Conservation (phyloP, 2,329 filamentous ascomycete genomes). For the Xylaria sp. region DNA sequence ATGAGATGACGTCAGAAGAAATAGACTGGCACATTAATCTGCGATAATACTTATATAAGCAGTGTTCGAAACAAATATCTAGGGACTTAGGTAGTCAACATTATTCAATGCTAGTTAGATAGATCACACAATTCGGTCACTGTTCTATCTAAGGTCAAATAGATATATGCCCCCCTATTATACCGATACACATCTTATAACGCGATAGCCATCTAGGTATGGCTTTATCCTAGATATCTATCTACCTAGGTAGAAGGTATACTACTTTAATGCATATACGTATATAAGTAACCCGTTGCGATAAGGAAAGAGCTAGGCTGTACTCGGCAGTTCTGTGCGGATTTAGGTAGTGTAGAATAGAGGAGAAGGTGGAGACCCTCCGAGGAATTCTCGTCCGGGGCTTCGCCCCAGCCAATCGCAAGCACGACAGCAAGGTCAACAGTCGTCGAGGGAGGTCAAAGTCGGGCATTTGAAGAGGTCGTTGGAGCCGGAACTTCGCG, state of each 20-base stretch:
- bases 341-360: not conserved
- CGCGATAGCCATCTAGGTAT: not conserved
- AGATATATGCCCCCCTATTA: not conserved
- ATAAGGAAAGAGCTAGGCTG: not conserved
- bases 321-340: not conserved
- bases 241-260: not conserved
- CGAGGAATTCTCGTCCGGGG: slow-evolving; percentile 50
- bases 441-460: slow-evolving; percentile 36
- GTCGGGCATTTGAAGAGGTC: slow-evolving; percentile 39
- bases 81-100: not conserved
- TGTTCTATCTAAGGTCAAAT: not conserved
- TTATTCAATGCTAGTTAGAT: not conserved
- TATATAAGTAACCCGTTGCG: not conserved
- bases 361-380: slow-evolving; percentile 35
- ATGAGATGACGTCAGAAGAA: too few relatives aligned
- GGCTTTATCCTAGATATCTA: not conserved
- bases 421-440: slow-evolving; percentile 29
- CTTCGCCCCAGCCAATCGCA: slow-evolving; percentile 44
- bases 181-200: too few relatives aligned
- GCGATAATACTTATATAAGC: too few relatives aligned
- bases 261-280: not conserved
- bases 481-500: slow-evolving; percentile 46
- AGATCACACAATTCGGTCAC: not conserved
- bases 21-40: too few relatives aligned
- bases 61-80: not conserved